A percentile compares a stretch with the other conserved stretches of the same genome.
phyloP scores from a whole-genome alignment of 305 asterid genomes.

The Vinca major region DNA sequence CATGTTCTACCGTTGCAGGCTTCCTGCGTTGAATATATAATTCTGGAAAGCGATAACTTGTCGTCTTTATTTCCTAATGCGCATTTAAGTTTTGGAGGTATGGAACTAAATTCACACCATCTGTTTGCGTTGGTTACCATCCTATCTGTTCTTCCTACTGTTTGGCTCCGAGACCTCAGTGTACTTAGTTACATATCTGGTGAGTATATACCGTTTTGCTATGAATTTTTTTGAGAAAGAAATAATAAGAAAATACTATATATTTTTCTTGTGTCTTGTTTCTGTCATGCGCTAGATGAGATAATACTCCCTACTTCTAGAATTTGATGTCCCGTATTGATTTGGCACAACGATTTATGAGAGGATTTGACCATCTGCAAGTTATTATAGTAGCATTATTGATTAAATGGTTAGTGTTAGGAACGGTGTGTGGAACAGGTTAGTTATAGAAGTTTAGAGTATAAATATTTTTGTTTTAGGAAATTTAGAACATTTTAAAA shows the following conservation, averaged over 20 bases:
- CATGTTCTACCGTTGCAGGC: constrained; percentile 46
- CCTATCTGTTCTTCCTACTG: constrained; percentile 80
- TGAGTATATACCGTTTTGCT: constrained; percentile 18
- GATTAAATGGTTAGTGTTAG: too few relatives aligned
- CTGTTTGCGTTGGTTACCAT: constrained; percentile 64
- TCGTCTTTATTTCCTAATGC: constrained; percentile 78
- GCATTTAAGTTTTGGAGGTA: constrained; percentile 51
- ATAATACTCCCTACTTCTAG: too few relatives aligned
- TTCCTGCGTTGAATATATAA: constrained; percentile 80
- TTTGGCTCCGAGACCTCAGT: constrained; percentile 61
- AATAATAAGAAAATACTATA: neutral
- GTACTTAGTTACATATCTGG: constrained; percentile 92
- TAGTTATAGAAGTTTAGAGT: too few relatives aligned
- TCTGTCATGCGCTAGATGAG: neutral
- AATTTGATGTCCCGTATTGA: too few relatives aligned
- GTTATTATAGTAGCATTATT: too few relatives aligned
- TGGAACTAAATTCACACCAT: constrained; percentile 42
- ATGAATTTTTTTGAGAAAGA: neutral
- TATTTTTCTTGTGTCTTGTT: neutral
- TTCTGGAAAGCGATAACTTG: constrained; percentile 78
- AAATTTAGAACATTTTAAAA: too few relatives aligned
- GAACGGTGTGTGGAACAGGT: too few relatives aligned
- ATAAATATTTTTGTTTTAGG: too few relatives aligned
- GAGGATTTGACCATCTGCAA: too few relatives aligned
- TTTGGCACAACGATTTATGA: too few relatives aligned